phyloP scores from a whole-genome alignment of 345 rosid species.

The Turnera subulata region DNA sequence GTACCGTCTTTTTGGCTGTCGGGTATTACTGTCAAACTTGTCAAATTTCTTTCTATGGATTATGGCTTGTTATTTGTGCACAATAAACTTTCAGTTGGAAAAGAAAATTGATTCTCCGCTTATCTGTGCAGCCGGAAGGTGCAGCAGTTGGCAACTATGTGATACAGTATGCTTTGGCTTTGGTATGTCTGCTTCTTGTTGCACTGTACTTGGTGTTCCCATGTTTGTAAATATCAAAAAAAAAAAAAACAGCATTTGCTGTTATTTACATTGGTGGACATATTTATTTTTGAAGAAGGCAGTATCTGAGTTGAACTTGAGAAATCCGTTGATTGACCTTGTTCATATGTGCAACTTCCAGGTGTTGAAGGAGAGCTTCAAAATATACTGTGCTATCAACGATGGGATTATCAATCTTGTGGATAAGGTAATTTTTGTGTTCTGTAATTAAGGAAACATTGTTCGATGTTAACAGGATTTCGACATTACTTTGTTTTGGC shows the following conservation, averaged over 20 bases:
- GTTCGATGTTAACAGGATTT: conserved; percentile 5
- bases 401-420: conserved; percentile 99
- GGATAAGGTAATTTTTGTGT: conserved; percentile 62
- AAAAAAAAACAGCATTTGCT: too few species aligned
- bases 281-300: background rate
- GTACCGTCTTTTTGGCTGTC: conserved; percentile 92
- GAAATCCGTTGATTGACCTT: conserved; percentile 4
- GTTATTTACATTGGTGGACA: too few species aligned
- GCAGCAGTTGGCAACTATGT: conserved; percentile 82
- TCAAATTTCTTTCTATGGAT: background rate
- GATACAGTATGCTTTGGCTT: conserved; percentile 92
- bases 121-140: conserved; percentile 84
- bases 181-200: conserved; percentile 42
- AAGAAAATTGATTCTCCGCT: background rate
- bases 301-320: background rate
- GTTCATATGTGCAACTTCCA: conserved; percentile 30
- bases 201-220: too few species aligned
- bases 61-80: background rate
- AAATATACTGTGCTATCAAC: conserved; percentile 89
- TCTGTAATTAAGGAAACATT: conserved; percentile 7
- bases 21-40: conserved; percentile 41
- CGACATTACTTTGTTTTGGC: conserved; percentile 5
- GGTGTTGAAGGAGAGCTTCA: conserved; percentile 98
- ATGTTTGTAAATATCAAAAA: too few species aligned
- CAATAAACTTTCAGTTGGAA: background rate